Evolutionary conservation across 768 basidiomycete genomes (phyloP).

Genomic region (Kondoa subrosea): DNA sequence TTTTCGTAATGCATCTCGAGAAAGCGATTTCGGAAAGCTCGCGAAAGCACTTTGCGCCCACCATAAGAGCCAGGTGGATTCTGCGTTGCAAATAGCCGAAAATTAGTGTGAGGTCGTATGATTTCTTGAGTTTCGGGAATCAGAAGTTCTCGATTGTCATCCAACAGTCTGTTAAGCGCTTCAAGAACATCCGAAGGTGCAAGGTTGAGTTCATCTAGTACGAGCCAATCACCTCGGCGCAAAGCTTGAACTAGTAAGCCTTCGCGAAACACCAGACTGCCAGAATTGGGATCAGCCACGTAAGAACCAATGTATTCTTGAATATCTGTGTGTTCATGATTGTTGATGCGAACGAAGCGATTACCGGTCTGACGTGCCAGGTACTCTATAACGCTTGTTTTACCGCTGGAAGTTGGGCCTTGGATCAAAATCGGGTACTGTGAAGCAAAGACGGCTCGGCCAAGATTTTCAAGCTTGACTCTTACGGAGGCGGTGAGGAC

Average conservation of each 20-base stretch:
- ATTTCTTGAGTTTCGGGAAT: conserved; percentile 94
- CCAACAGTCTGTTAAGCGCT: conserved; percentile 84
- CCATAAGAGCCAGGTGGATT: conserved; percentile 93
- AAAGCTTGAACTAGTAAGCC: conserved; percentile 84
- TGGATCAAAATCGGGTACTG: conserved; percentile 91
- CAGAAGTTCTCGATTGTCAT: conserved; percentile 90
- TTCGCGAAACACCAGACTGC: conserved; percentile 88
- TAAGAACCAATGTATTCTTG: conserved; percentile 97
- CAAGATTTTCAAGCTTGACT: conserved; percentile 81
- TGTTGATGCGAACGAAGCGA: conserved; percentile 93
- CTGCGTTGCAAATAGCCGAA: conserved; percentile 96
- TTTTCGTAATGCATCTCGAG: conserved; percentile 95
- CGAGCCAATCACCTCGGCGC: conserved; percentile 87
- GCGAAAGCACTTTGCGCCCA: conserved; percentile 80
- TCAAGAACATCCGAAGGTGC: conserved; percentile 97
- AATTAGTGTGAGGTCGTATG: conserved; percentile 77
- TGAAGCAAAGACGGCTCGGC: conserved; percentile 70
- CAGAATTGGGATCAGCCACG: conserved; percentile 74
- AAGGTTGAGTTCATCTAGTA: conserved; percentile 89
- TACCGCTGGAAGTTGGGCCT: conserved; percentile 92
- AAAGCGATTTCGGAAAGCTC: conserved; percentile 93
- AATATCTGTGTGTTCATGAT: conserved; percentile 98
- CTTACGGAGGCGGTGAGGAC: conserved; percentile 92
- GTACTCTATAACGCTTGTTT: conserved; percentile 93
- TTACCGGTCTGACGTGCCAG: conserved; percentile 84